Conservation (phyloP, 306 rosid species). For the Calophaca sinica region DNA sequence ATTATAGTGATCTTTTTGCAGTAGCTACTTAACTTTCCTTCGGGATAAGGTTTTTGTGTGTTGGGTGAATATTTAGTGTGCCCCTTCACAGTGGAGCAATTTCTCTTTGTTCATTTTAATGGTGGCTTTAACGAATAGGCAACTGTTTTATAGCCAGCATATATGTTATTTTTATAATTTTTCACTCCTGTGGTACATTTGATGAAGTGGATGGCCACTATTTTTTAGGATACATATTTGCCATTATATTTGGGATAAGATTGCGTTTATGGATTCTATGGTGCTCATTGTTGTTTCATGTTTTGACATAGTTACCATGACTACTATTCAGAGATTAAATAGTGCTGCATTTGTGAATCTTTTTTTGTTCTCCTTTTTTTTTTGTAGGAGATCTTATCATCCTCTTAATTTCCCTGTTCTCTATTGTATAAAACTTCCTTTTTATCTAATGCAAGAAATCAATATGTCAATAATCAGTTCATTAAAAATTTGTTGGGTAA, state of each 20-base stretch:
- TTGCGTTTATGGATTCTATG: no score
- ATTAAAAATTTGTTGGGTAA: background rate
- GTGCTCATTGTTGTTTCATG: slow-evolving; percentile 22
- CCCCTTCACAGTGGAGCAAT: background rate
- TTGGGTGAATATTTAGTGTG: slow-evolving; percentile 7
- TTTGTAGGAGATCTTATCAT: background rate
- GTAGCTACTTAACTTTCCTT: background rate
- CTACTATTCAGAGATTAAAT: background rate
- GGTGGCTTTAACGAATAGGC: slow-evolving; percentile 8
- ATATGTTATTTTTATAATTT: background rate
- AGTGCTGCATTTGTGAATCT: background rate
- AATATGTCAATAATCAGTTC: slow-evolving; percentile 5
- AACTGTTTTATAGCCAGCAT: background rate
- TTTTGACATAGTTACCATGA: no score
- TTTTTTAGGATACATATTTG: background rate
- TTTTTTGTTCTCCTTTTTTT: background rate
- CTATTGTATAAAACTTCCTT: background rate
- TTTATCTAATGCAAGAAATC: background rate
- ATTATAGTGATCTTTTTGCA: background rate
- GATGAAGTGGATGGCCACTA: background rate
- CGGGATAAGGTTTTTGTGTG: background rate
- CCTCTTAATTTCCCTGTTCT: background rate
- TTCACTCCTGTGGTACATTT: background rate
- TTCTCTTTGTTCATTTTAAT: slow-evolving; percentile 1
- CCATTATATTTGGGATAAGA: slow-evolving; percentile 26